Conservation (phyloP, 2,329 filamentous ascomycete genomes). For the Zymoseptoria passerinii region DNA sequence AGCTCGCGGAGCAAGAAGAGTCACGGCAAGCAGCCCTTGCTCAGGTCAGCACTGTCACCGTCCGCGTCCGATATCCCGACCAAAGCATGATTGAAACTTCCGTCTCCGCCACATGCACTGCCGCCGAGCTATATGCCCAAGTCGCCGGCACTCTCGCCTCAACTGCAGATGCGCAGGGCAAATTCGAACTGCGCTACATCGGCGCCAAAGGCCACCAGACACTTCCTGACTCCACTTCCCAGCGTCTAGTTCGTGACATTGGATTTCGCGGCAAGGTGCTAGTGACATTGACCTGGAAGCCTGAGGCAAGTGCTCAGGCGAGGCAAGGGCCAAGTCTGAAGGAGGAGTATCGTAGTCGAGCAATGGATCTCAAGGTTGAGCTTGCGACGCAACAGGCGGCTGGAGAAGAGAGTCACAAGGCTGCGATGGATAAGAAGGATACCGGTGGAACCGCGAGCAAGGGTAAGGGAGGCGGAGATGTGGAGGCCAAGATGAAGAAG, state of each 20-base stretch:
- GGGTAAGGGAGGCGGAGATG: slow-evolving; percentile 29
- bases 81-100: slow-evolving; percentile 67
- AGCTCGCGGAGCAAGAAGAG: slow-evolving; percentile 62
- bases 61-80: slow-evolving; percentile 84
- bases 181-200: slow-evolving; percentile 62
- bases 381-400: slow-evolving; percentile 42
- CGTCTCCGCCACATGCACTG: slow-evolving; percentile 62
- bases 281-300: slow-evolving; percentile 68
- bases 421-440: slow-evolving; percentile 25
- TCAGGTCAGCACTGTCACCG: slow-evolving; percentile 57
- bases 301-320: slow-evolving; percentile 49
- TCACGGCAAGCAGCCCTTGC: slow-evolving; percentile 59
- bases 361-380: slow-evolving; percentile 59
- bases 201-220: slow-evolving; percentile 40
- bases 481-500: slow-evolving; percentile 52
- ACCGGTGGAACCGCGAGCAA: slow-evolving; percentile 16
- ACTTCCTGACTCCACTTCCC: slow-evolving; percentile 23
- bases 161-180: slow-evolving; percentile 38
- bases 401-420: slow-evolving; percentile 19
- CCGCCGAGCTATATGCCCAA: slow-evolving; percentile 62
- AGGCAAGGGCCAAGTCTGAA: slow-evolving; percentile 54
- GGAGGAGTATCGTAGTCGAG: slow-evolving; percentile 49
- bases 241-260: slow-evolving; percentile 62
- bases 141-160: slow-evolving; percentile 62
- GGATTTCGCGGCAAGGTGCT: slow-evolving; percentile 63